Conservation (phyloP, 106 monocot species). For the Apostasia shenzhenica region DNA sequence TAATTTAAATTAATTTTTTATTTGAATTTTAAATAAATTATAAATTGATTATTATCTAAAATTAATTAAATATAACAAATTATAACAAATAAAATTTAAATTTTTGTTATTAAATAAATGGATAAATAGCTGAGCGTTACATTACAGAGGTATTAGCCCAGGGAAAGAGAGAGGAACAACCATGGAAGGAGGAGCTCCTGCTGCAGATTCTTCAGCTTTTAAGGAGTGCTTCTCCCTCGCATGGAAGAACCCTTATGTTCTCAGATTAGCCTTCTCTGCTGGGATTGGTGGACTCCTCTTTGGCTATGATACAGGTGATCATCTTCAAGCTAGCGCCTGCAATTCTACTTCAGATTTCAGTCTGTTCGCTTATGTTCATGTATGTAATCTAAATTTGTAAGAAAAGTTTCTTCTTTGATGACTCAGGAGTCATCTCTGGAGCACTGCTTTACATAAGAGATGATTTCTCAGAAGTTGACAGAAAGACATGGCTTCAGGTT, state of each 20-base stretch:
- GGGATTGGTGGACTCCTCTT: constrained; percentile 89
- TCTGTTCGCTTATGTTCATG: too few species aligned
- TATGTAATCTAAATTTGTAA: too few species aligned
- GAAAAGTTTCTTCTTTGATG: not conserved
- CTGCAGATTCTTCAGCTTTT: constrained; percentile 44
- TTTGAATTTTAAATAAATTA: too few species aligned
- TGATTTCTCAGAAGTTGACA: constrained; percentile 60
- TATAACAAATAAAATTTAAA: too few species aligned
- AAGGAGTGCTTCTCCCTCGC: constrained; percentile 66
- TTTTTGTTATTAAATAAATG: not conserved
- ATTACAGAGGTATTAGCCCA: too few species aligned
- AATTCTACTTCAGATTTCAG: too few species aligned
- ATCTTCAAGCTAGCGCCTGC: too few species aligned
- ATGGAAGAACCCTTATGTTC: constrained; percentile 73
- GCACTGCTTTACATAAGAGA: constrained; percentile 85
- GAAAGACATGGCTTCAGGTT: constrained; percentile 79
- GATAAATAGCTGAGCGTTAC: too few species aligned
- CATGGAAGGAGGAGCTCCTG: constrained; percentile 61
- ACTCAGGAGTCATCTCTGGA: constrained; percentile 78
- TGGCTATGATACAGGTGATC: constrained; percentile 74
- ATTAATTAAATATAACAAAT: too few species aligned
- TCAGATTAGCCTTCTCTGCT: constrained; percentile 73
- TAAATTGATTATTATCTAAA: too few species aligned
- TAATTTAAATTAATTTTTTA: too few species aligned
- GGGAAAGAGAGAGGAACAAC: not conserved